Conservation (phyloP, 2,329 filamentous ascomycete genomes). For the Cercospora zeina region DNA sequence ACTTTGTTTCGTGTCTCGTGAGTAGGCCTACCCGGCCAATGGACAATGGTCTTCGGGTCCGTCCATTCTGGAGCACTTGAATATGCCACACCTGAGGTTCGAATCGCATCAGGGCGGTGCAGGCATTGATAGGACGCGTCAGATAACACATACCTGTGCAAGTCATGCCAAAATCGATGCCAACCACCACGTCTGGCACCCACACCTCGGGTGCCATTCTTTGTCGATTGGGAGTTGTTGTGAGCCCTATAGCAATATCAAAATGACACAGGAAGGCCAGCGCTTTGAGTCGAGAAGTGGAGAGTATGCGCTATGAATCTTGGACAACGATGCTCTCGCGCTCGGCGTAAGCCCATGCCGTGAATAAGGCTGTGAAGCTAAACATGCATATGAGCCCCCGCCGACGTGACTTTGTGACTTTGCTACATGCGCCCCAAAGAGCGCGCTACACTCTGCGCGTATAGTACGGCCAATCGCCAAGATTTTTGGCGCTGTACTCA, state of each 20-base stretch:
- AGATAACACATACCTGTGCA: conserved; percentile 15
- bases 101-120: background rate
- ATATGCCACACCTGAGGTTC: conserved; percentile 13
- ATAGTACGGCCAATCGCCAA: background rate
- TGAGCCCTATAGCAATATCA: no score
- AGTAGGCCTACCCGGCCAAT: conserved; percentile 28
- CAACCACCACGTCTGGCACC: no score
- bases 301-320: no score
- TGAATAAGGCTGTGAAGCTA: no score
- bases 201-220: no score
- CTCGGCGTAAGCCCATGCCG: no score
- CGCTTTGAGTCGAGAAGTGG: no score
- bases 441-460: no score
- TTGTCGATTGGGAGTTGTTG: no score
- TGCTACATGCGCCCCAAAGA: no score
- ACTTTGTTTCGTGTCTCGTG: conserved; percentile 30
- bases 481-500: background rate
- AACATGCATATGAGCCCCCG: background rate
- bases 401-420: background rate
- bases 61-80: conserved; percentile 25
- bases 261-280: no score
- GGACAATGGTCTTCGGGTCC: conserved; percentile 26
- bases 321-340: no score
- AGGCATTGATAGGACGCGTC: background rate
- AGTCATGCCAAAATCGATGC: conserved; percentile 11